Evolutionary conservation across 495 filamentous ascomycete genomes (phyloP).

Genomic region (Talaromyces ruber): DNA sequence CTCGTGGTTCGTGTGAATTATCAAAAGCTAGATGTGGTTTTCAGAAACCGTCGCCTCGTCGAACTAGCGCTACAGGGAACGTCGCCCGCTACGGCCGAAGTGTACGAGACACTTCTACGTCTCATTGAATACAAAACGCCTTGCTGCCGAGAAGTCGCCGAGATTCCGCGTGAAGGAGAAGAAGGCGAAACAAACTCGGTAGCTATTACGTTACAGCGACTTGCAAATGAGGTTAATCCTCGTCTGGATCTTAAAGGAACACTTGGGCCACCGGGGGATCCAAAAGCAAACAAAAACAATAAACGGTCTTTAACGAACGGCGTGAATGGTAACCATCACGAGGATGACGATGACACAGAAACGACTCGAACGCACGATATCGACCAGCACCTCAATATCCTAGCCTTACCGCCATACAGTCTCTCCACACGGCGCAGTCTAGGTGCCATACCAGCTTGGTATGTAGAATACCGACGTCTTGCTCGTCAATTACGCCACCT

Average conservation of each 20-base stretch:
- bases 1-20: slow-evolving; percentile 75
- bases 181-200: slow-evolving; percentile 35
- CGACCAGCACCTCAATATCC: slow-evolving; percentile 68
- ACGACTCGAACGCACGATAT: slow-evolving; percentile 41
- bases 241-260: slow-evolving; percentile 27
- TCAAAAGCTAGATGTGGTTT: slow-evolving; percentile 70
- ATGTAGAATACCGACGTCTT: slow-evolving; percentile 64
- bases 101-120: slow-evolving; percentile 67
- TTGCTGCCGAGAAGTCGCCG: slow-evolving; percentile 56
- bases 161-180: slow-evolving; percentile 45
- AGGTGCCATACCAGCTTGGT: slow-evolving; percentile 55
- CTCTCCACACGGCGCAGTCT: slow-evolving; percentile 43
- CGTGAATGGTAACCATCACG: slow-evolving; percentile 23
- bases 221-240: slow-evolving; percentile 32
- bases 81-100: slow-evolving; percentile 46
- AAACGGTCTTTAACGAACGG: slow-evolving; percentile 33
- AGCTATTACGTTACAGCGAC: slow-evolving; percentile 24
- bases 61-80: slow-evolving; percentile 49
- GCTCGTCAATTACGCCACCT: slow-evolving; percentile 56
- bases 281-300: slow-evolving; percentile 16
- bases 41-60: slow-evolving; percentile 71
- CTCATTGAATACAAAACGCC: slow-evolving; percentile 58
- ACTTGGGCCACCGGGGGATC: slow-evolving; percentile 25
- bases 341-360: slow-evolving; percentile 14
- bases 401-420: slow-evolving; percentile 60